Conservation (phyloP, 345 rosid genomes). For the Ricinus communis region DNA sequence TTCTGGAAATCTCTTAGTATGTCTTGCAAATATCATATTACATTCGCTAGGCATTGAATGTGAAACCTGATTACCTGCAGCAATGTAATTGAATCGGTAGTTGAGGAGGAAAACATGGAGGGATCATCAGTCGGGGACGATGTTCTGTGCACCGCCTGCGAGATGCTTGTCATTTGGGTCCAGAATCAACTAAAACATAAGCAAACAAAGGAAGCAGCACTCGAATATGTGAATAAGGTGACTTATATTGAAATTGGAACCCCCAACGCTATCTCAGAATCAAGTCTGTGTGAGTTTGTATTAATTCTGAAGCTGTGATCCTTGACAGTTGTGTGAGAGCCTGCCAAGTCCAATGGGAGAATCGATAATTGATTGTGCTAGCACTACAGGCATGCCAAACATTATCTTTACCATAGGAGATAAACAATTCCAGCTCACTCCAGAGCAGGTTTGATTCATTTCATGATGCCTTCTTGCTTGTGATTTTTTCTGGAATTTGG, state of each 20-base stretch:
- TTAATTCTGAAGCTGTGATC: background rate
- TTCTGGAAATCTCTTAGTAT: constrained; percentile 8
- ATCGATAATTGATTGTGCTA: constrained; percentile 49
- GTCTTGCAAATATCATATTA: background rate
- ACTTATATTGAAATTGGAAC: background rate
- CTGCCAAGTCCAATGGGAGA: constrained; percentile 70
- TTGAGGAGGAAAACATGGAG: constrained; percentile 35
- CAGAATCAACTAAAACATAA: constrained; percentile 59
- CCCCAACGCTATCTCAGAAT: background rate
- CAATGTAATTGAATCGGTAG: constrained; percentile 38
- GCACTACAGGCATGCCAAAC: constrained; percentile 51
- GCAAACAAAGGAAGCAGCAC: constrained; percentile 51
- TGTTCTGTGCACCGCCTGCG: constrained; percentile 50
- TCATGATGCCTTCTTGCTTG: background rate
- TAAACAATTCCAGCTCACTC: constrained; percentile 56
- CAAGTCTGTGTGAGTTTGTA: background rate
- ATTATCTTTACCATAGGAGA: constrained; percentile 63
- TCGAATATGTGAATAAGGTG: constrained; percentile 59
- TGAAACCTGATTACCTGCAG: constrained; percentile 26
- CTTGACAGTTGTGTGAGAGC: constrained; percentile 60
- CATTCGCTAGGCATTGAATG: background rate
- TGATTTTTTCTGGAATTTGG: background rate
- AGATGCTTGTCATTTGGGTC: constrained; percentile 70
- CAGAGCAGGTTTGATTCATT: constrained; percentile 54
- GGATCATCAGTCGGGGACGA: constrained; percentile 29